Conservation (phyloP, 2,329 filamentous ascomycete genomes). For the Pezicula carpinea region DNA sequence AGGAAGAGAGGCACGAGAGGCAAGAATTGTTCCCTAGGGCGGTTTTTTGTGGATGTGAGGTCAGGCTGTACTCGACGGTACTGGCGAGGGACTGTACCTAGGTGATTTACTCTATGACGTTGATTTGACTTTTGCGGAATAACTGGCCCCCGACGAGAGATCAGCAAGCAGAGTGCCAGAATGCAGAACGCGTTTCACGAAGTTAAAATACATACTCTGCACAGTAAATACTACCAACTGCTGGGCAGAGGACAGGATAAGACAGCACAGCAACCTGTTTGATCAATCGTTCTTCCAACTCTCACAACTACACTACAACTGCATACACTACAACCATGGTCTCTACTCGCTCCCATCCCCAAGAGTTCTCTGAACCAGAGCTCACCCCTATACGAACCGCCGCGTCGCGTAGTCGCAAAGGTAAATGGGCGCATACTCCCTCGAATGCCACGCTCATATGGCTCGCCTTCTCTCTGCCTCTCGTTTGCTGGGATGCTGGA, state of each 20-base stretch:
- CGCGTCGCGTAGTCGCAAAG: conserved; percentile 19
- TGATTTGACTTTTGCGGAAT: conserved; percentile 3
- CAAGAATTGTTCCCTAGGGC: too few relatives aligned
- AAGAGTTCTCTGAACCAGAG: conserved; percentile 38
- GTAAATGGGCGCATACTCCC: conserved; percentile 53
- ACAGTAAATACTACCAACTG: background rate
- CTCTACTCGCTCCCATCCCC: conserved; percentile 49
- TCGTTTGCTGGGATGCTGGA: conserved; percentile 62
- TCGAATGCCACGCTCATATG: conserved; percentile 54
- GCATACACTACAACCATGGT: conserved; percentile 38
- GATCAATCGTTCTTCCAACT: background rate
- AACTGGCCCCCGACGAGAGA: background rate
- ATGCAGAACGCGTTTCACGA: background rate
- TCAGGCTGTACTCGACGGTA: too few relatives aligned
- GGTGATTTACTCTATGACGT: too few relatives aligned
- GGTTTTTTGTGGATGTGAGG: background rate
- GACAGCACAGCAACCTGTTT: too few relatives aligned
- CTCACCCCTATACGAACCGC: conserved; percentile 17
- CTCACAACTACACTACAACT: background rate
- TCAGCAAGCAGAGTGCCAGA: background rate
- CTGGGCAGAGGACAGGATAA: background rate
- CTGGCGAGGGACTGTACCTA: too few relatives aligned
- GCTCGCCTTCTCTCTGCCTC: conserved; percentile 57
- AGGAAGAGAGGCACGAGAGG: too few relatives aligned
- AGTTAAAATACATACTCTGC: too few relatives aligned